Base-by-base conservation (phyloP, 108 stramenopile genomes). In the Skeletonema menzelii region DNA sequence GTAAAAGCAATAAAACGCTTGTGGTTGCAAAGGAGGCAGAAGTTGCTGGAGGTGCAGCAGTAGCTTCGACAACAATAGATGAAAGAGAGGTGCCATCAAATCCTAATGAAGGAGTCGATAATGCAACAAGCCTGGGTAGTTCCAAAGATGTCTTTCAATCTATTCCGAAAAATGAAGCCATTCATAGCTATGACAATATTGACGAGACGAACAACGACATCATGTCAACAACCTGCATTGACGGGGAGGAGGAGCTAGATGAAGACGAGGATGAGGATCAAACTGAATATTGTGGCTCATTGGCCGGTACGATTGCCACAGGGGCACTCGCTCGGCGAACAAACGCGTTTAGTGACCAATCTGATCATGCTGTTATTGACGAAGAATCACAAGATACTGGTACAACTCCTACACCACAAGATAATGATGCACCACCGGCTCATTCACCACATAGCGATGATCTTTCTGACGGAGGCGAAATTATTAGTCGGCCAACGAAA, bases 181-280 rank as follows among this genome's bases (percentile, higher is more conserved):
- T 53, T 53, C 49, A 53, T n/a, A n/a, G 8, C 22, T 4, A 53
- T 53, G 22, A 53, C 20, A 53, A 53, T 53, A 4, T 24, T 22
- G 49, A 22, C 4, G 49, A 53, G 19, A 53, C 22, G 24, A 10
- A 22, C 10, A 22, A 22, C 8, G 49, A 20, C 20, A 22, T 2
- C 49, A 53, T 53, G 49, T 53, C 49, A 6, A 53, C 22, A 53
- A 53, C 49, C 49, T 53, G 49, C 22, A 53, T 22, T 53, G 49
- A 53, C 24, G 49, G 49, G 49, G 49, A 53, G 19, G 49, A 42
- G 15, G 40, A 42, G 15, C 40, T n/a, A 15, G 40, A 53, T 53
- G 49, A 53, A n/a, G 22, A 24, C 2, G 22, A 53, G 22, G 49
- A 53, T 4, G 49, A 53, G 49, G 49, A 53, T 22, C 2, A 22